These are phyloP conservation scores for Phaeodactylum tricornutum DNA, from an alignment of 108 stramenopile genomes.

Conservation along the genomic window DNA sequence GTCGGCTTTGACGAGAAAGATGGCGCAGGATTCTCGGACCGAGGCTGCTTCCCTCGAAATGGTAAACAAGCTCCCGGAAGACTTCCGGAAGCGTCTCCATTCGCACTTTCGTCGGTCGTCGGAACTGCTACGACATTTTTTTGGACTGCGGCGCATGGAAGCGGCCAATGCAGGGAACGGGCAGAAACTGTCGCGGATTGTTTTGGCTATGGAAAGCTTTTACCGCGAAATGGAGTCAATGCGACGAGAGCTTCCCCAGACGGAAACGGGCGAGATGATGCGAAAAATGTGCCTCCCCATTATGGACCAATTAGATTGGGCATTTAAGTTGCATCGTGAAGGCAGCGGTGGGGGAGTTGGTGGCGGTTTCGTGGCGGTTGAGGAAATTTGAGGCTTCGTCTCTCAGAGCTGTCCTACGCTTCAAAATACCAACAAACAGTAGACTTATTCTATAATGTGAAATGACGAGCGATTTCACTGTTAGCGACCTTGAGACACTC, in stretches of 20 bases:
- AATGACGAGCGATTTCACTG: no score
- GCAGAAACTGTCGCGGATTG: slow-evolving; percentile 60
- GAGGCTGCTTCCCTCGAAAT: slow-evolving; percentile 61
- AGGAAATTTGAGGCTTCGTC: slow-evolving; percentile 17
- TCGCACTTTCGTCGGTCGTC: slow-evolving; percentile 71
- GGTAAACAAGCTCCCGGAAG: slow-evolving; percentile 53
- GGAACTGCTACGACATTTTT: slow-evolving; percentile 82
- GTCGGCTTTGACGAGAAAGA: slow-evolving; percentile 70
- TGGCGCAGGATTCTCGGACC: slow-evolving; percentile 68
- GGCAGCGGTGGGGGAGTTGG: slow-evolving; percentile 44
- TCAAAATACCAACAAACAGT: no score
- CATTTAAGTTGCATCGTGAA: slow-evolving; percentile 73
- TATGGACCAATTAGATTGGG: slow-evolving; percentile 85
- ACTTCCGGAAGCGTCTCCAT: slow-evolving; percentile 59
- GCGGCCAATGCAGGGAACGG: slow-evolving; percentile 8
- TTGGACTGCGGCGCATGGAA: slow-evolving; percentile 50
- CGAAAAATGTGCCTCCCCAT: slow-evolving; percentile 79
- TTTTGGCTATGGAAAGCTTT: slow-evolving; percentile 61
- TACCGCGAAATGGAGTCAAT: slow-evolving; percentile 51
- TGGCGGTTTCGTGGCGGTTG: slow-evolving; percentile 60
- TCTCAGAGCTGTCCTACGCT: neutral
- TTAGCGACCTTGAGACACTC: no score
- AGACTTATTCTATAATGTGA: no score
- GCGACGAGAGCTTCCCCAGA: slow-evolving; percentile 35
- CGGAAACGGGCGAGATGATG: slow-evolving; percentile 50